These are phyloP conservation scores for Fusarium anguioides DNA, from an alignment of 2,329 filamentous ascomycete genomes.

Conservation along the genomic window DNA sequence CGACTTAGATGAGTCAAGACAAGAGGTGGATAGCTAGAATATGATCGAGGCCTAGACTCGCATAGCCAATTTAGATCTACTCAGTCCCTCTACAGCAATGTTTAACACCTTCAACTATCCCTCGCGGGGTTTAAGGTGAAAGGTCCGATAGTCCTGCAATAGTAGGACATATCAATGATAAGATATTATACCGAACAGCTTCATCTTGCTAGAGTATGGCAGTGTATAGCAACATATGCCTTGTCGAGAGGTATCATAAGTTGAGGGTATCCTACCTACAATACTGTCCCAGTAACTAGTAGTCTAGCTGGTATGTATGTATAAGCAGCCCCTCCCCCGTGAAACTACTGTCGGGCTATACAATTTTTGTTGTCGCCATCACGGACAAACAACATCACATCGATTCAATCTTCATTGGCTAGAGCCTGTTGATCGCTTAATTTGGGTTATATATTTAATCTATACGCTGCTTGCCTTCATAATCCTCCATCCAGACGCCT, in stretches of 20 bases:
- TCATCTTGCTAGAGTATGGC: too few relatives aligned
- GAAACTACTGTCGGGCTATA: too few relatives aligned
- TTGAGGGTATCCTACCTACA: too few relatives aligned
- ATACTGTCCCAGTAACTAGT: too few relatives aligned
- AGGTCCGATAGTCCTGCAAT: too few relatives aligned
- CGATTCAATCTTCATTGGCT: neutral
- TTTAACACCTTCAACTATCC: neutral
- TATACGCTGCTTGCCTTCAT: neutral
- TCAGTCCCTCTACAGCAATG: neutral
- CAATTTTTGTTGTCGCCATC: neutral
- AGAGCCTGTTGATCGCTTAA: neutral
- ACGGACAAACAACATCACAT: neutral
- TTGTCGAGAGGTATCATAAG: too few relatives aligned
- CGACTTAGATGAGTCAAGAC: neutral
- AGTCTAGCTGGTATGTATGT: too few relatives aligned
- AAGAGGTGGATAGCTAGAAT: slow-evolving; percentile 7
- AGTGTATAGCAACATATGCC: too few relatives aligned
- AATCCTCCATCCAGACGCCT: slow-evolving; percentile 8
- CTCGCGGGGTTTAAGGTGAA: too few relatives aligned
- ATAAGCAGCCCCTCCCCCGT: too few relatives aligned
- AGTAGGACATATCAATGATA: too few relatives aligned
- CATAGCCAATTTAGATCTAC: neutral
- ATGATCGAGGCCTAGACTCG: neutral
- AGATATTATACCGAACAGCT: too few relatives aligned
- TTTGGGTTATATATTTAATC: slow-evolving; percentile 1